These are phyloP conservation scores for Exophiala lecanii-corni DNA, from an alignment of 2,329 filamentous ascomycete genomes.

Conservation along the genomic window DNA sequence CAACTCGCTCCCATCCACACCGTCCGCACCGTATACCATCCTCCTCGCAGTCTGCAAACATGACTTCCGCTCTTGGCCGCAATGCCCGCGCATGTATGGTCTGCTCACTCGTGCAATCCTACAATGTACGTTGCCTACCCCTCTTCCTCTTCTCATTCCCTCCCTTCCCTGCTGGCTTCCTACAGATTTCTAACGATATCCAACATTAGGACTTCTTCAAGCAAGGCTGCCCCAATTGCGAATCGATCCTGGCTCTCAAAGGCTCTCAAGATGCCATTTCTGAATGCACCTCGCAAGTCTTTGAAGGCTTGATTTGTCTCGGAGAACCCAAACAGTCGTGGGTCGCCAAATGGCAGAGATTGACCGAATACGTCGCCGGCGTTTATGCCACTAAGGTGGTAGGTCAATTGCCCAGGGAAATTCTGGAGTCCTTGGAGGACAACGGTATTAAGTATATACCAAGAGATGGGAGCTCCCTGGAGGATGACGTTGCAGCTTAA, in stretches of 20 bases:
- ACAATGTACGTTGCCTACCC: conserved; percentile 54
- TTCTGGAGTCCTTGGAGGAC: conserved; percentile 52
- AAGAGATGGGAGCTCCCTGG: conserved; percentile 43
- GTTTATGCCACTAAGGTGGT: conserved; percentile 95
- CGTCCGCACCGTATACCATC: conserved; percentile 3
- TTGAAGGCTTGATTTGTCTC: conserved; percentile 84
- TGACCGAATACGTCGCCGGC: conserved; percentile 82
- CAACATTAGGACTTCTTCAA: conserved; percentile 74
- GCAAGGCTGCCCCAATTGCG: conserved; percentile 94
- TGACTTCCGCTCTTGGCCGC: conserved; percentile 63
- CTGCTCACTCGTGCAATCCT: conserved; percentile 87
- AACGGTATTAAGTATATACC: conserved; percentile 59
- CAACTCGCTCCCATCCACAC: conserved; percentile 2
- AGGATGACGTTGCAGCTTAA: conserved; percentile 35
- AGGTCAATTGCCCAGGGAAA: conserved; percentile 60
- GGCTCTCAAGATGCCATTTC: conserved; percentile 75
- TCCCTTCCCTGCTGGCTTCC: conserved; percentile 1
- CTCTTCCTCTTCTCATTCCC: conserved; percentile 6
- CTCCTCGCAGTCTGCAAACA: conserved; percentile 18
- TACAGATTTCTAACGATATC: no score
- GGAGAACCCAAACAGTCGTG: conserved; percentile 79
- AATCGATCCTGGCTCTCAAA: conserved; percentile 79
- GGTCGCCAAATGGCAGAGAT: conserved; percentile 94
- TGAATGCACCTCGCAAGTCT: conserved; percentile 93
- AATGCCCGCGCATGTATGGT: conserved; percentile 97